Percentiles rank a stretch among this genome's conserved stretches.
phyloP scores from a whole-genome alignment of 495 filamentous ascomycete species.

The Bacidia gigantensis region DNA sequence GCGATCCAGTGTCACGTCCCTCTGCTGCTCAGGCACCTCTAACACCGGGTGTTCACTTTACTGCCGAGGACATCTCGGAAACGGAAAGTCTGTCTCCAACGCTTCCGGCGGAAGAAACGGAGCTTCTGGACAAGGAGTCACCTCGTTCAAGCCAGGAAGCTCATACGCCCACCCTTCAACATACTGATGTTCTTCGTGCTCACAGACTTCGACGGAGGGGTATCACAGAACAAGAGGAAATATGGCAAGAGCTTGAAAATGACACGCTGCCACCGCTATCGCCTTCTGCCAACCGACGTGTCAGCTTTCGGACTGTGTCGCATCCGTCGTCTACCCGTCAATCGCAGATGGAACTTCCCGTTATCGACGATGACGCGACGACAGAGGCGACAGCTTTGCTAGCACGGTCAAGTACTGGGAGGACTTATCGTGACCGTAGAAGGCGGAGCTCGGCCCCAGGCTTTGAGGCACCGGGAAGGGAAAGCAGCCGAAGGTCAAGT shows the following conservation, averaged over 20 bases:
- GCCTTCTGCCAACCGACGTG: constrained; percentile 9
- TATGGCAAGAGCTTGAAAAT: constrained; percentile 55
- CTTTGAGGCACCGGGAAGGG: constrained; percentile 5
- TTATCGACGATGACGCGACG: constrained; percentile 12
- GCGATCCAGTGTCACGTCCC: constrained; percentile 44
- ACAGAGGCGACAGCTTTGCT: constrained; percentile 13
- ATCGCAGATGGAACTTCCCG: constrained; percentile 3
- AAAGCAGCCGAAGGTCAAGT: constrained; percentile 1
- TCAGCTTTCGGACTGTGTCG: constrained; percentile 10
- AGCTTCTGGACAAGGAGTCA: constrained; percentile 19
- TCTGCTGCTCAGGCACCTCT: constrained; percentile 43
- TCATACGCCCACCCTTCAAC: constrained; percentile 10
- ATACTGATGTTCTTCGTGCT: constrained; percentile 5
- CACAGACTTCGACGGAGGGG: constrained; percentile 10
- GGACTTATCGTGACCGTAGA: constrained; percentile 15
- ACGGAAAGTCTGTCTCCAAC: constrained; percentile 19
- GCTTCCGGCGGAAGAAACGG: constrained; percentile 30
- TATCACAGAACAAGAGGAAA: constrained; percentile 44
- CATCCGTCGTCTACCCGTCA: constrained; percentile 4
- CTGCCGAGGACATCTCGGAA: constrained; percentile 47
- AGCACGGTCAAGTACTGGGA: constrained; percentile 8
- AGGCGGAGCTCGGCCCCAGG: constrained; percentile 13
- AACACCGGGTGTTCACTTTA: constrained; percentile 54
- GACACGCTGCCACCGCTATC: constrained; percentile 25
- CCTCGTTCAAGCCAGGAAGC: constrained; percentile 8